These are phyloP conservation scores for Medicago arabica DNA, from an alignment of 306 rosid species.

Conservation along the genomic window DNA sequence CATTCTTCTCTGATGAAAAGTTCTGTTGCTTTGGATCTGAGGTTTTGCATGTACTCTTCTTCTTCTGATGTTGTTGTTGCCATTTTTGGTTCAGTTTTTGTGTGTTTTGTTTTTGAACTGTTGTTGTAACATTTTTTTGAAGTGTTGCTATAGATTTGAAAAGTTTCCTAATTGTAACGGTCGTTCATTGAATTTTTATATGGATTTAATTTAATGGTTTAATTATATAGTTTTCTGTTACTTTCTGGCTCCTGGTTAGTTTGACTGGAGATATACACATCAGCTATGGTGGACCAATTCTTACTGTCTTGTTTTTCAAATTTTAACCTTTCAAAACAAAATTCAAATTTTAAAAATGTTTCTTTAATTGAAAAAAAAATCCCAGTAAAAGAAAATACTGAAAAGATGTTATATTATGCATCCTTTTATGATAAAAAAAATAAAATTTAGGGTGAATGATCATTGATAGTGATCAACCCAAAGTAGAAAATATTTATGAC, in stretches of 20 bases:
- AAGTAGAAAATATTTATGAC: too few species aligned
- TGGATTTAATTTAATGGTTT: background rate
- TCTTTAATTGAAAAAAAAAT: too few species aligned
- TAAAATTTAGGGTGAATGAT: too few species aligned
- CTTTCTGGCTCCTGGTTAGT: background rate
- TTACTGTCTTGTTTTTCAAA: background rate
- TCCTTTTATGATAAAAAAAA: too few species aligned
- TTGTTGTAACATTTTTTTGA: background rate
- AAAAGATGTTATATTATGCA: too few species aligned
- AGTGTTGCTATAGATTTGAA: slow-evolving; percentile 37
- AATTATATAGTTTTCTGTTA: background rate
- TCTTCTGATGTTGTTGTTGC: slow-evolving; percentile 52
- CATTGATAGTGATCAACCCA: too few species aligned
- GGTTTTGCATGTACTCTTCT: slow-evolving; percentile 52
- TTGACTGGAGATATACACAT: background rate
- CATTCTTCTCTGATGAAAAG: slow-evolving; percentile 88
- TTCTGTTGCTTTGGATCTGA: slow-evolving; percentile 88
- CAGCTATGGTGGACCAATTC: background rate
- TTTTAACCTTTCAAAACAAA: too few species aligned
- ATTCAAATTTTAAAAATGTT: too few species aligned
- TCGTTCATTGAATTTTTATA: slow-evolving; percentile 9
- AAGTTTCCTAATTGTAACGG: slow-evolving; percentile 48
- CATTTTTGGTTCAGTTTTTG: slow-evolving; percentile 39
- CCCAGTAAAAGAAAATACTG: too few species aligned
- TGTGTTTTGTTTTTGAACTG: background rate